Evolutionary conservation across 139 green algal species (phyloP).

Genomic region (Chlamydomonas applanata): DNA sequence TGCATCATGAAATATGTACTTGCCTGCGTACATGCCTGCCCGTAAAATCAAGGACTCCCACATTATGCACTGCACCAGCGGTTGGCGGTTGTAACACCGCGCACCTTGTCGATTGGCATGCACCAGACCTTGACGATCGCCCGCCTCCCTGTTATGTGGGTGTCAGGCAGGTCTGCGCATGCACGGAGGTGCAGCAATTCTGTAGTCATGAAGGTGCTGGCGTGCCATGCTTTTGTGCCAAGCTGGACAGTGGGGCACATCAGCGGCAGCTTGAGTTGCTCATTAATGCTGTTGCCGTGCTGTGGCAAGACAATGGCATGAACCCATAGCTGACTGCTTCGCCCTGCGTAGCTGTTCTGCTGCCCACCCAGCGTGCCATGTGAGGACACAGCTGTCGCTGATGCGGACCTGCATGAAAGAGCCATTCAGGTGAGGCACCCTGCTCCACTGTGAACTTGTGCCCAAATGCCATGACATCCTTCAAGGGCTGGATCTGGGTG

Average conservation of each 20-base stretch:
- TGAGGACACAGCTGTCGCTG: neutral
- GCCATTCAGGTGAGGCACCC: constrained; percentile 27
- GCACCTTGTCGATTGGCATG: constrained; percentile 42
- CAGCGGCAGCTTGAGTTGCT: neutral
- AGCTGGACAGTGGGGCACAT: too few species aligned
- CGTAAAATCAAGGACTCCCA: too few species aligned
- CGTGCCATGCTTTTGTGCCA: too few species aligned
- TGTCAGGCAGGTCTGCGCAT: constrained; percentile 25
- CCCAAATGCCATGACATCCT: constrained; percentile 13
- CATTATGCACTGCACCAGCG: neutral
- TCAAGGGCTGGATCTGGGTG: constrained; percentile 25
- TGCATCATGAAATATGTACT: too few species aligned
- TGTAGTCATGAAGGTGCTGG: too few species aligned
- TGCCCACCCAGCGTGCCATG: too few species aligned
- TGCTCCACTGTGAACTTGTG: constrained; percentile 20
- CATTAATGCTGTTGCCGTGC: too few species aligned
- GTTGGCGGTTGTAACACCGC: neutral
- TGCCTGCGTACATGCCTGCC: too few species aligned
- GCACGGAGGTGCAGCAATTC: too few species aligned
- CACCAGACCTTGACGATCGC: constrained; percentile 47
- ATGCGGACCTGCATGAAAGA: constrained; percentile 26
- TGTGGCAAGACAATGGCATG: too few species aligned
- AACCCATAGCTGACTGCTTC: too few species aligned
- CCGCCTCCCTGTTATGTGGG: constrained; percentile 1
- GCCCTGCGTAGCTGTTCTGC: too few species aligned